These are phyloP conservation scores for Aspergillus hancockii DNA, from an alignment of 495 filamentous ascomycete genomes.

Conservation along the genomic window DNA sequence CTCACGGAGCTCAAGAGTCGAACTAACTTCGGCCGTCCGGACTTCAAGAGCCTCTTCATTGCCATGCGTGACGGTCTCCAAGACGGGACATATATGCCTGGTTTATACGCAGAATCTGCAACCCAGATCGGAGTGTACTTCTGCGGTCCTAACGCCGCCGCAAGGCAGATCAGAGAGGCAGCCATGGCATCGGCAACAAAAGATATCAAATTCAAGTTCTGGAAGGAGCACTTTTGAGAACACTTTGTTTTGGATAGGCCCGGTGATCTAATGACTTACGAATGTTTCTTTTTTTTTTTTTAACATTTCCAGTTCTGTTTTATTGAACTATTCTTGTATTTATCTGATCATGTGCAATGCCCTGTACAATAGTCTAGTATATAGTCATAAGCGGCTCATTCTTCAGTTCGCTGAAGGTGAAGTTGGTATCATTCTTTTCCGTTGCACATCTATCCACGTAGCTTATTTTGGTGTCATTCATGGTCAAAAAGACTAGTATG, in stretches of 20 bases:
- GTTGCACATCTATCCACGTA: background rate
- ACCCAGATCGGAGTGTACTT: constrained; percentile 98
- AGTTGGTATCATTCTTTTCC: constrained; percentile 2
- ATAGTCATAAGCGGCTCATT: background rate
- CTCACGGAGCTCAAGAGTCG: constrained; percentile 85
- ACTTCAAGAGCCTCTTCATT: constrained; percentile 79
- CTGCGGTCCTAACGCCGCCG: constrained; percentile 82
- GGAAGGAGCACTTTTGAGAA: constrained; percentile 88
- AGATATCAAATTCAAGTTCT: constrained; percentile 94
- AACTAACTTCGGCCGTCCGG: constrained; percentile 94
- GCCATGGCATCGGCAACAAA: constrained; percentile 66
- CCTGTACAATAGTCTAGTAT: constrained; percentile 14
- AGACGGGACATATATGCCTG: constrained; percentile 80
- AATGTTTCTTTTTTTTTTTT: constrained; percentile 13
- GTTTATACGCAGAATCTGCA: constrained; percentile 65
- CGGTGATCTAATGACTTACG: constrained; percentile 15
- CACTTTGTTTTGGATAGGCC: constrained; percentile 7
- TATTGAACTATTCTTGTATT: constrained; percentile 10
- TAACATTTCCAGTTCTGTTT: constrained; percentile 10
- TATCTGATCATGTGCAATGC: constrained; percentile 17
- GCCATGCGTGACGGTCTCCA: constrained; percentile 87
- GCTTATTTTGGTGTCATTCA: background rate
- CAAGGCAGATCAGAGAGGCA: constrained; percentile 82
- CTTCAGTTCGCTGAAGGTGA: background rate
- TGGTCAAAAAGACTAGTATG: background rate